Evolutionary conservation across 176 grass and related monocot genomes (phyloP).

Genomic region (Carex littledalei): DNA sequence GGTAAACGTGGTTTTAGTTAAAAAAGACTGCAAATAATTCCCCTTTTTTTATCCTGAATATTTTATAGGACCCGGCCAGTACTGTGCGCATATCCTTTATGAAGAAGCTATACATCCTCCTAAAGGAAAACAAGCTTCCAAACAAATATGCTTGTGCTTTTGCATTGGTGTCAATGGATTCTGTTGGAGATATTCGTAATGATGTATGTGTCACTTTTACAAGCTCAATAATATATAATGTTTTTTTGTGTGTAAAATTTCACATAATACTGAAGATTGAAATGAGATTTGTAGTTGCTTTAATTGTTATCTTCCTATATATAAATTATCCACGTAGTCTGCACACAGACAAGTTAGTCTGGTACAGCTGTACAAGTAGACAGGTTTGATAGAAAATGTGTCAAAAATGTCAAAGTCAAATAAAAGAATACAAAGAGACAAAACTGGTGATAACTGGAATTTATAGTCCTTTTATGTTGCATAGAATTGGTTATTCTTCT

Average conservation of each 20-base stretch:
- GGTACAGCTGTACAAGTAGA: background rate
- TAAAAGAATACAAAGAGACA: background rate
- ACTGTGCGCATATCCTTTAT: conserved; percentile 67
- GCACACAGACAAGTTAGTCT: background rate
- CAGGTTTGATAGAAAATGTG: background rate
- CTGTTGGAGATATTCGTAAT: conserved; percentile 50
- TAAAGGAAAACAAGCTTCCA: conserved; percentile 59
- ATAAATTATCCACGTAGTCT: background rate
- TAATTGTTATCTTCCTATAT: background rate
- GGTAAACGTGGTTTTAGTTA: conserved; percentile 1
- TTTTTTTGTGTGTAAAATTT: background rate
- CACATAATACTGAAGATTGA: background rate
- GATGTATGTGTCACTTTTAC: conserved; percentile 49
- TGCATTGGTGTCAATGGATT: conserved; percentile 72
- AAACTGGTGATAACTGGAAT: background rate
- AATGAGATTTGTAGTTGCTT: background rate
- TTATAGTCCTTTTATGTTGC: background rate
- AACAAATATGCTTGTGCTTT: conserved; percentile 89
- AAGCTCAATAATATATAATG: background rate
- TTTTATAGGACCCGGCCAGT: conserved; percentile 69
- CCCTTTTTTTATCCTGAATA: conserved; percentile 7
- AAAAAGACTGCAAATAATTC: conserved; percentile 12
- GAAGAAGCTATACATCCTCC: conserved; percentile 55
- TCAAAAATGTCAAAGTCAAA: background rate
- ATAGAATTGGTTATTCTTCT: background rate